Conservation (phyloP, 805 yeast species). For the Spathaspora arborariae region DNA sequence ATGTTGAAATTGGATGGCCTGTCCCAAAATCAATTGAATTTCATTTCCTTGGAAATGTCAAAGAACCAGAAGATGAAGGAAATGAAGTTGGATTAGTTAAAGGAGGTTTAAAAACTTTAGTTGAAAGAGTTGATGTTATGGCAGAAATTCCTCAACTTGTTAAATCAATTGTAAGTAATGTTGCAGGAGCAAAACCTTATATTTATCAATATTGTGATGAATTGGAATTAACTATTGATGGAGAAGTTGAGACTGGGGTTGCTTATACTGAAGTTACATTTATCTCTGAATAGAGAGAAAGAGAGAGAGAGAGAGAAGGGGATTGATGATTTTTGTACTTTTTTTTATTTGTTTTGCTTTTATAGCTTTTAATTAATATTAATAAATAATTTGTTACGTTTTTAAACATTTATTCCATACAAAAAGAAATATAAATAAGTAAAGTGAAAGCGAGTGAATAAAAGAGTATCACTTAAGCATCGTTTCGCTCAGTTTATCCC, state of each 20-base stretch:
- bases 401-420: not conserved
- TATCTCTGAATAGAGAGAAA: slow-evolving; percentile 53
- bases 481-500: not conserved
- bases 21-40: slow-evolving; percentile 70
- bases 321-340: not conserved
- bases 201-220: slow-evolving; percentile 86
- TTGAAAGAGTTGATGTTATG: slow-evolving; percentile 97
- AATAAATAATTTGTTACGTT: not conserved
- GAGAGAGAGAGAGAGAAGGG: no score
- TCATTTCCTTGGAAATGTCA: slow-evolving; percentile 42
- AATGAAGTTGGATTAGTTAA: slow-evolving; percentile 46
- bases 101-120: slow-evolving; percentile 60
- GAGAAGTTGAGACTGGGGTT: slow-evolving; percentile 52
- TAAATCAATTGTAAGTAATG: slow-evolving; percentile 88
- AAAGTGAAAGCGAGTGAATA: slow-evolving; percentile 5
- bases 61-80: not conserved
- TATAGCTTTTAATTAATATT: not conserved
- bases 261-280: slow-evolving; percentile 82
- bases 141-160: slow-evolving; percentile 93
- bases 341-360: not conserved
- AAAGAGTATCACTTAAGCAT: no score
- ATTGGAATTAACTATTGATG: slow-evolving; percentile 44
- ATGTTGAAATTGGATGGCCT: slow-evolving; percentile 84
- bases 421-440: slow-evolving; percentile 1
- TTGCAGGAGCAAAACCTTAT: slow-evolving; percentile 95